Percentiles rank a stretch among this genome's conserved stretches.
Conservation (phyloP, 129 eudicot genomes). For the Pittosporum tobira region DNA sequence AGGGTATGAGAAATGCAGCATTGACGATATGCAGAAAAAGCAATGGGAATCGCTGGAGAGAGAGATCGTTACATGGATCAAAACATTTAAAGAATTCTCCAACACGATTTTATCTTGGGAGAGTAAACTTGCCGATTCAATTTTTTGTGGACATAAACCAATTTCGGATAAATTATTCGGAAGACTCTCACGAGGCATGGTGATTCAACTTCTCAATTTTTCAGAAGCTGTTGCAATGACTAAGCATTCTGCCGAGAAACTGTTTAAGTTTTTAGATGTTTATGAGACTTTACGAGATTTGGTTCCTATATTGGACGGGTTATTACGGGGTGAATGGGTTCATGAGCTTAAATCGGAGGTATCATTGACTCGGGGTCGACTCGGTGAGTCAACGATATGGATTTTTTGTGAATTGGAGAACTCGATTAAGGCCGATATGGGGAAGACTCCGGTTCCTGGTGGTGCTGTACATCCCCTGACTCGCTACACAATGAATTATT, state of each 20-base stretch:
- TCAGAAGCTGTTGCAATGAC: constrained; percentile 62
- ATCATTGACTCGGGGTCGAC: constrained; percentile 24
- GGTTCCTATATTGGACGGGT: constrained; percentile 25
- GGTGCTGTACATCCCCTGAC: constrained; percentile 90
- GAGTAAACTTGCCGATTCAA: constrained; percentile 28
- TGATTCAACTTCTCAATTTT: constrained; percentile 40
- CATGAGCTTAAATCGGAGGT: constrained; percentile 35
- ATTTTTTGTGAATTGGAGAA: constrained; percentile 68
- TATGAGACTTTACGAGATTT: constrained; percentile 53
- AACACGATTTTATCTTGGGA: constrained; percentile 32
- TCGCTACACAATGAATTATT: constrained; percentile 67
- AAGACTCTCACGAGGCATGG: constrained; percentile 24
- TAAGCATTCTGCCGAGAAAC: constrained; percentile 64
- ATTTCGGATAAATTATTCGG: constrained; percentile 24
- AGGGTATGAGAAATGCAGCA: constrained; percentile 47
- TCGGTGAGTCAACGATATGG: constrained; percentile 57
- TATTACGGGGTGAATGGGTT: constrained; percentile 19
- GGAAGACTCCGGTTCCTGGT: constrained; percentile 61
- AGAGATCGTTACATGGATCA: constrained; percentile 57
- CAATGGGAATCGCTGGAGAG: constrained; percentile 74
- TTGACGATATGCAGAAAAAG: constrained; percentile 78
- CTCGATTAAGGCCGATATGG: constrained; percentile 46
- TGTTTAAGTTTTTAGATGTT: constrained; percentile 67
- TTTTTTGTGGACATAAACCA: constrained; percentile 22
- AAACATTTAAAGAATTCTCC: constrained; percentile 31